phyloP scores from a whole-genome alignment of 805 yeast genomes.

The Wickerhamiella azymoides region DNA sequence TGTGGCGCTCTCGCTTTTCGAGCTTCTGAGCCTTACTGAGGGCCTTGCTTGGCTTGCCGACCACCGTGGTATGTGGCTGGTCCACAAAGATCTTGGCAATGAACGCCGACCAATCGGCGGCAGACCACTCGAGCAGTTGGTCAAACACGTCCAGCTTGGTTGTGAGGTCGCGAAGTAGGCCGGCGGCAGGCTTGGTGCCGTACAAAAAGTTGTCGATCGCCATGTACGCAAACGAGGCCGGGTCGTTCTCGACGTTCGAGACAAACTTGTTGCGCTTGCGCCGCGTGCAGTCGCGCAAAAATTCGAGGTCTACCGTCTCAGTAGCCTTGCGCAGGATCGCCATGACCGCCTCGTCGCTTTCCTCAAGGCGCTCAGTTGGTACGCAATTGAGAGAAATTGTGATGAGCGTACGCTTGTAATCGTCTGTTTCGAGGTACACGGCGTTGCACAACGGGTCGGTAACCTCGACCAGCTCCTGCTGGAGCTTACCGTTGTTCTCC shows the following conservation, averaged over 20 bases:
- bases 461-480: constrained; percentile 59
- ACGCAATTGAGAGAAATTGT: constrained; percentile 51
- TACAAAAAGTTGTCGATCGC: constrained; percentile 72
- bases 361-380: constrained; percentile 48
- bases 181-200: constrained; percentile 45
- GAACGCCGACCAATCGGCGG: constrained; percentile 51
- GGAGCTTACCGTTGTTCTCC: constrained; percentile 62
- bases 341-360: constrained; percentile 39
- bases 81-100: constrained; percentile 41
- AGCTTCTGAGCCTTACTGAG: constrained; percentile 41
- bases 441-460: constrained; percentile 71
- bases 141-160: constrained; percentile 49
- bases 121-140: constrained; percentile 43
- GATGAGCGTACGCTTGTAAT: constrained; percentile 49
- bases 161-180: constrained; percentile 41
- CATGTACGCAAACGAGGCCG: constrained; percentile 45
- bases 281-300: constrained; percentile 55
- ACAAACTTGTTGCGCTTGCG: constrained; percentile 46
- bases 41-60: constrained; percentile 56
- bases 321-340: constrained; percentile 34
- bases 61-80: constrained; percentile 48
- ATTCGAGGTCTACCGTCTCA: constrained; percentile 42
- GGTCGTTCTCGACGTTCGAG: constrained; percentile 31
- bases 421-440: constrained; percentile 57
- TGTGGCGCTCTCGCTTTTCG: constrained; percentile 36